Base-by-base conservation (phyloP, 345 rosid species). In the Melastoma malabathricum region DNA sequence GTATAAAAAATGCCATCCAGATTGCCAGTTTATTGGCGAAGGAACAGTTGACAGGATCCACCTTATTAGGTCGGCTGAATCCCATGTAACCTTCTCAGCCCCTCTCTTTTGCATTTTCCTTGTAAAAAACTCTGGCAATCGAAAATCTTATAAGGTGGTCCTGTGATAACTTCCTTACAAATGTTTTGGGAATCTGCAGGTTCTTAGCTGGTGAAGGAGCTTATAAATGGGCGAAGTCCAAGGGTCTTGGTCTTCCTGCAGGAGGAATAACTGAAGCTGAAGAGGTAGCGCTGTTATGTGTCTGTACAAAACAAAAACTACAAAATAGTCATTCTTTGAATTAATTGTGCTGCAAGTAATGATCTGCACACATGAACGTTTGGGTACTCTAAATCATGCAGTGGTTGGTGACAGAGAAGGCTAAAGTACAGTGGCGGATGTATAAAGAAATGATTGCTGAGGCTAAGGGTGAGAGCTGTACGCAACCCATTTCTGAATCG, bases 121-220 rank as follows among this genome's bases (percentile, higher is more conserved):
- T 15, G 18, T 23, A 54, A 9, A 15, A 31, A 44, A n/a, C 15
- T 22, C 47, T 39, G 57, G 46, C 20, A 10, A 15, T 10, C 15
- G 25, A 27, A 27, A 27, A 27, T 27, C 31, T 27, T 27, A 9
- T 50, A 39, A 29, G 38, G 54, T 50, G 29, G 44, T 20, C 50
- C 44, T 51, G 16, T 38, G 10, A 13, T 44, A 41, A 60, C 13
- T 31, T 5, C 15, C 51, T 43, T 54, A 18, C 47, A 18, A 18
- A 15, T n/a, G 13, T 29, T 49, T 54, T 54, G 43, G 16, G 3
- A 55, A 49, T 46, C 20, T 18, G 50, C 59, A 92, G 96, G 92
- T 78, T 92, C 68, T 78, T 92, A 76, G 98, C 67, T 52, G 95
- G 98, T 56, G 98, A 87, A 78, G 96, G 96, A 64, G 95, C 98